A percentile compares a stretch with the other conserved stretches of the same genome.
Evolutionary conservation across 345 rosid genomes (phyloP).

Genomic region (Euphorbia lathyris): DNA sequence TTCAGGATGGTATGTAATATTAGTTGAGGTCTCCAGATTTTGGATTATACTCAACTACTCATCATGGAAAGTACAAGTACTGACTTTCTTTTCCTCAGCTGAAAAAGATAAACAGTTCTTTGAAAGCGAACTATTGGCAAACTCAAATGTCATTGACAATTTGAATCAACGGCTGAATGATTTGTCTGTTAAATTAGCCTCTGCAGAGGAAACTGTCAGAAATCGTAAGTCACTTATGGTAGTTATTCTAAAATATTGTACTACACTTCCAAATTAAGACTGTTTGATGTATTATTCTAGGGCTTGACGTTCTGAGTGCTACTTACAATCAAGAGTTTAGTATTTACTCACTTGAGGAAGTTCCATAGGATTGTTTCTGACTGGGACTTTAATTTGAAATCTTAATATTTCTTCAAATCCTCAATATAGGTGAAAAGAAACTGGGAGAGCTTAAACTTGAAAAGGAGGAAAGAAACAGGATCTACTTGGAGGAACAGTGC

Average conservation of each 20-base stretch:
- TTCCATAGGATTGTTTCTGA: background rate
- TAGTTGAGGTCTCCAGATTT: conserved; percentile 7
- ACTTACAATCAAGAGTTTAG: background rate
- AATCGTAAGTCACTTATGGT: conserved; percentile 44
- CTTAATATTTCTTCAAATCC: conserved; percentile 16
- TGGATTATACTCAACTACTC: background rate
- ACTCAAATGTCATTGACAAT: conserved; percentile 39
- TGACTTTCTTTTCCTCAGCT: conserved; percentile 45
- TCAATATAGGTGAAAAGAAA: conserved; percentile 57
- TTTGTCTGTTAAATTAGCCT: conserved; percentile 45
- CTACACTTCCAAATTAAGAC: background rate
- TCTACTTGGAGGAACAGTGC: conserved; percentile 43
- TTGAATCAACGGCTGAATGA: conserved; percentile 45
- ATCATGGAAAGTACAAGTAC: conserved; percentile 11
- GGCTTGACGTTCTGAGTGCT: background rate
- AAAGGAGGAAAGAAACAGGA: conserved; percentile 51
- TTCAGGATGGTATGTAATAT: conserved; percentile 63
- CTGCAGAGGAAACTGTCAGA: conserved; percentile 47
- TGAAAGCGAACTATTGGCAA: conserved; percentile 41
- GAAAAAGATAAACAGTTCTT: conserved; percentile 52
- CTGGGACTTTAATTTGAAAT: conserved; percentile 12
- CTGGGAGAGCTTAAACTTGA: conserved; percentile 55
- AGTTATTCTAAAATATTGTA: conserved; percentile 2
- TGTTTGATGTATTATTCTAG: conserved; percentile 4
- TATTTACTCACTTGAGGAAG: background rate